These are phyloP conservation scores for Phaeolepiota aurea DNA, from an alignment of 768 basidiomycete genomes.

Conservation along the genomic window DNA sequence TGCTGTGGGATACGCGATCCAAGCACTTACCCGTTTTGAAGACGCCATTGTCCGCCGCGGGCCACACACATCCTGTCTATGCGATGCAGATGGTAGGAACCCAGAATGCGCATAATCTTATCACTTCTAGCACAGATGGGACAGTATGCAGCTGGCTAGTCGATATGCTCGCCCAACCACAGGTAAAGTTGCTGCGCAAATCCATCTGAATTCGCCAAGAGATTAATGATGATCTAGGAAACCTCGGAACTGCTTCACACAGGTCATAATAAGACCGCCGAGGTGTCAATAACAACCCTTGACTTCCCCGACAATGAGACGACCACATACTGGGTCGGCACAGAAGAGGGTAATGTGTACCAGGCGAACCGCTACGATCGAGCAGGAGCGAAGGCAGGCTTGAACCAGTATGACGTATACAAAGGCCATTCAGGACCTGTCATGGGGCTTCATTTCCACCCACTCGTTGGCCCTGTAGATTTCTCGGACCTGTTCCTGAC, in stretches of 20 bases:
- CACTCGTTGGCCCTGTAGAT: slow-evolving; percentile 83
- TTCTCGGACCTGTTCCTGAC: slow-evolving; percentile 94
- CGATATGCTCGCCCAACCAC: slow-evolving; percentile 97
- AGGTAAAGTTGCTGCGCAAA: no score
- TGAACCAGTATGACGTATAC: slow-evolving; percentile 91
- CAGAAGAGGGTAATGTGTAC: slow-evolving; percentile 96
- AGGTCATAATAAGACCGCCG: slow-evolving; percentile 93
- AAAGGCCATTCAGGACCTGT: slow-evolving; percentile 89
- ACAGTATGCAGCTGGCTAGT: slow-evolving; percentile 96
- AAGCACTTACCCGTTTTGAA: slow-evolving; percentile 95
- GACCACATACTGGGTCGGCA: slow-evolving; percentile 95
- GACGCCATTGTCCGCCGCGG: slow-evolving; percentile 91
- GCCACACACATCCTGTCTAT: slow-evolving; percentile 98
- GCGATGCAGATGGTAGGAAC: slow-evolving; percentile 98
- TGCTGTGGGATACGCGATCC: slow-evolving; percentile 96
- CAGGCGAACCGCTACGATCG: slow-evolving; percentile 96
- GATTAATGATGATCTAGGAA: slow-evolving; percentile 66
- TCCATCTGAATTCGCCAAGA: no score
- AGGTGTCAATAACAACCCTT: slow-evolving; percentile 88
- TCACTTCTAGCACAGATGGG: slow-evolving; percentile 95
- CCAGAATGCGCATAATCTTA: slow-evolving; percentile 96
- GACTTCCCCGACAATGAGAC: slow-evolving; percentile 97
- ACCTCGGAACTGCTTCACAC: slow-evolving; percentile 83
- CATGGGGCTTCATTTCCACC: slow-evolving; percentile 93
- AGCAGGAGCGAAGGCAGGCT: slow-evolving; percentile 91